phyloP scores from a whole-genome alignment of 352 stramenopile genomes.

The Lagenidium giganteum region DNA sequence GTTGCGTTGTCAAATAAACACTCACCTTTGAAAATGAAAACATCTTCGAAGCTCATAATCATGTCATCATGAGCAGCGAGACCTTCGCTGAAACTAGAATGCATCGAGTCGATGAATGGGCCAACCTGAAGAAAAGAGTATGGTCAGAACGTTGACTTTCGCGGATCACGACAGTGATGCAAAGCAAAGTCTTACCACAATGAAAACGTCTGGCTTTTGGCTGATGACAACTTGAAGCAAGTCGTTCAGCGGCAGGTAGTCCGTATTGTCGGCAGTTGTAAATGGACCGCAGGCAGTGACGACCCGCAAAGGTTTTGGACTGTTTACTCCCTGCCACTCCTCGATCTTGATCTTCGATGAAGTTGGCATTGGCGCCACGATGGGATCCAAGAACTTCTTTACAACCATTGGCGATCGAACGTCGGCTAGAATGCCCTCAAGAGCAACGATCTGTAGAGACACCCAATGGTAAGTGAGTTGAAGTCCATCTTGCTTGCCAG shows the following conservation, averaged over 20 bases:
- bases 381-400: constrained; percentile 73
- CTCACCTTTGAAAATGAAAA: constrained; percentile 83
- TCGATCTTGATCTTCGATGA: constrained; percentile 37
- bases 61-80: constrained; percentile 73
- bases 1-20: too few relatives aligned
- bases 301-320: constrained; percentile 56
- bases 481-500: background rate
- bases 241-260: constrained; percentile 95
- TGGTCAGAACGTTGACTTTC: too few relatives aligned
- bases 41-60: constrained; percentile 81
- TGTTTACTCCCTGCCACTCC: constrained; percentile 39
- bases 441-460: constrained; percentile 56
- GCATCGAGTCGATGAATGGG: constrained; percentile 95
- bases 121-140: too few relatives aligned
- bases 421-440: constrained; percentile 74
- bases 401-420: constrained; percentile 67
- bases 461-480: constrained; percentile 1
- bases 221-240: constrained; percentile 78
- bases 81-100: constrained; percentile 85
- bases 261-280: constrained; percentile 91
- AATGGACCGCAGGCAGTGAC: constrained; percentile 93
- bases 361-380: constrained; percentile 48
- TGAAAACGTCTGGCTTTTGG: constrained; percentile 91
- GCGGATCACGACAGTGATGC: background rate
- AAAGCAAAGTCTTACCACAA: constrained; percentile 60